These are phyloP conservation scores for Keithomyces neogunnii DNA, from an alignment of 2,329 filamentous ascomycete genomes.

Conservation along the genomic window DNA sequence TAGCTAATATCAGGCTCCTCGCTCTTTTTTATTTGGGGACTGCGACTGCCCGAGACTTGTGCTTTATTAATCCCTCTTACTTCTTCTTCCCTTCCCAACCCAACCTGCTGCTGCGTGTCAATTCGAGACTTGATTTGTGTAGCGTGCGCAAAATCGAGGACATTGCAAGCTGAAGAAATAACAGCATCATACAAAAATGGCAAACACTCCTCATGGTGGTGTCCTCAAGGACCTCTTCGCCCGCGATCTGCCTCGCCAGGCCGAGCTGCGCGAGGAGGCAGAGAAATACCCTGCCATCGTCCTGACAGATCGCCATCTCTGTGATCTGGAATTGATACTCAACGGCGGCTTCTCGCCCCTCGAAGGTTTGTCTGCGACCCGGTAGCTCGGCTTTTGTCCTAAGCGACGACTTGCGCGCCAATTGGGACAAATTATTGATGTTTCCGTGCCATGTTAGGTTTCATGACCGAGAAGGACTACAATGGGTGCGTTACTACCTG, in stretches of 20 bases:
- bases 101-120: background rate
- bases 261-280: slow-evolving; percentile 72
- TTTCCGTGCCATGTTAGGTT: slow-evolving; percentile 48
- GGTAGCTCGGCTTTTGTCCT: background rate
- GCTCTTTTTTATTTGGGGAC: background rate
- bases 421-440: background rate
- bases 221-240: slow-evolving; percentile 96
- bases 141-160: background rate
- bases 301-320: slow-evolving; percentile 89
- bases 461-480: slow-evolving; percentile 97
- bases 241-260: slow-evolving; percentile 77
- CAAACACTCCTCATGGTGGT: slow-evolving; percentile 74
- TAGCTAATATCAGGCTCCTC: background rate
- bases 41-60: slow-evolving; percentile 1
- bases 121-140: background rate
- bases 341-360: slow-evolving; percentile 97
- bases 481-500: slow-evolving; percentile 56
- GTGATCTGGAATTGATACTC: slow-evolving; percentile 94
- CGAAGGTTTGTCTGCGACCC: slow-evolving; percentile 57
- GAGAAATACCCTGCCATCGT: slow-evolving; percentile 78
- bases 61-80: slow-evolving; percentile 2
- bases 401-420: background rate
- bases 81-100: background rate
- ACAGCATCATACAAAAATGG: slow-evolving; percentile 36
- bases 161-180: background rate